Percentiles rank a stretch among this genome's conserved stretches.
phyloP scores from a whole-genome alignment of 2,329 filamentous ascomycete genomes.

The Pseudopithomyces maydicus region DNA sequence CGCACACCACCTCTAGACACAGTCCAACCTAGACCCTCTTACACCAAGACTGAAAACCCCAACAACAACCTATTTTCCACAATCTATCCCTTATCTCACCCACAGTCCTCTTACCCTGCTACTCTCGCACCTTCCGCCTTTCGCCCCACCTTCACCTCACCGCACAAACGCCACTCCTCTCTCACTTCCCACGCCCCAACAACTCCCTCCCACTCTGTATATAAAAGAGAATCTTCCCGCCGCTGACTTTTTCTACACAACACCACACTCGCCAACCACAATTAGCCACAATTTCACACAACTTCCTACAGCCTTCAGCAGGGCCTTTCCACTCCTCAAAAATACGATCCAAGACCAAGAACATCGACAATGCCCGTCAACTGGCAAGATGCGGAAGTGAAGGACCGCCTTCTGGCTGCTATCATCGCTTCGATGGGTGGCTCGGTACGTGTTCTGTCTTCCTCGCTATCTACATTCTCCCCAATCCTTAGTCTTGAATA shows the following conservation, averaged over 20 bases:
- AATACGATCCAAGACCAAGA: too few species aligned
- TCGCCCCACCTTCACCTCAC: too few species aligned
- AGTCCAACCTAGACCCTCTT: too few species aligned
- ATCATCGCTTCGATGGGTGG: slow-evolving; percentile 42
- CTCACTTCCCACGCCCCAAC: slow-evolving; percentile 3
- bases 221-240: slow-evolving; percentile 3
- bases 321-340: not conserved
- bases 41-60: too few species aligned
- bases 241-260: not conserved
- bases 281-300: not conserved
- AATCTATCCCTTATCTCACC: too few species aligned
- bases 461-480: too few species aligned
- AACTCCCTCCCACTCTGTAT: not conserved
- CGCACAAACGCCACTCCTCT: not conserved
- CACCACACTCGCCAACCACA: slow-evolving; percentile 1
- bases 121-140: too few species aligned
- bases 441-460: slow-evolving; percentile 30
- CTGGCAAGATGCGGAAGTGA: slow-evolving; percentile 42
- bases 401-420: slow-evolving; percentile 48
- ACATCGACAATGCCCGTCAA: slow-evolving; percentile 39
- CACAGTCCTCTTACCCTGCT: too few species aligned
- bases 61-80: too few species aligned
- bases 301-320: not conserved
- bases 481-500: too few species aligned
- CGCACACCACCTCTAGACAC: too few species aligned